Base-by-base conservation (phyloP, 2,329 filamentous ascomycete genomes). In the Claviceps africana region DNA sequence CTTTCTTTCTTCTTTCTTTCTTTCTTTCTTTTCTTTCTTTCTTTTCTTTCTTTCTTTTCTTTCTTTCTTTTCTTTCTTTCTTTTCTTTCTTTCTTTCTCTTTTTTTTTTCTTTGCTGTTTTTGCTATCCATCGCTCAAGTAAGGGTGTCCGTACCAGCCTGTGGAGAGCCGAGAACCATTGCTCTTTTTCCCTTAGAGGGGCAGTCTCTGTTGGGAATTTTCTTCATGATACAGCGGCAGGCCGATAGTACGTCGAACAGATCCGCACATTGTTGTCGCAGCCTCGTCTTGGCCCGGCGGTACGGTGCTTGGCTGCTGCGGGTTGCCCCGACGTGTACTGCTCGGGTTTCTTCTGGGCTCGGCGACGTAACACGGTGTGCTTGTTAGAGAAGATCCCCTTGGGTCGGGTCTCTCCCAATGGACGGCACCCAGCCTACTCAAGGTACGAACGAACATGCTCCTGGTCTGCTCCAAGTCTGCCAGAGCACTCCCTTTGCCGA, bases 391-490 rank as follows among this genome's bases (percentile, higher is more conserved):
- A 37, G 42, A 31, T 17, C 11, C 39, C 21, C 39, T 39, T 30
- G 25, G n/a, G 46, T 57, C 57, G 58, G 59, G 63, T 61, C 59
- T 57, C 57, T 62, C 59, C 64, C 64, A 68, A 72, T 72, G 70
- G 70, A 72, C 56, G 68, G 65, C 58, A 70, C 70, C 55, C 68
- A 71, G 62, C 67, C 67, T 52, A 72, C 69, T 53, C 69, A 72
- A 67, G 68, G 69, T 70, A 62, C 35, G 57, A 6, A 44, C 15
- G 21, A 6, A 44, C 15, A 22, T 15, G 22, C 21, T 47, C 13
- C 17, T 39, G 8, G 11, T 44, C 13, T 30, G 6, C 3, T 11
- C 25, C 13, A 37, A 4, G 19, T n/a, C 17, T 33, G 6, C 17
- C 50, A 39, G 25, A n/a, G 8, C 8, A 4, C 17, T 22, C n/a